Base-by-base conservation (phyloP, 768 basidiomycete genomes). In the Rhodocollybia butyracea region DNA sequence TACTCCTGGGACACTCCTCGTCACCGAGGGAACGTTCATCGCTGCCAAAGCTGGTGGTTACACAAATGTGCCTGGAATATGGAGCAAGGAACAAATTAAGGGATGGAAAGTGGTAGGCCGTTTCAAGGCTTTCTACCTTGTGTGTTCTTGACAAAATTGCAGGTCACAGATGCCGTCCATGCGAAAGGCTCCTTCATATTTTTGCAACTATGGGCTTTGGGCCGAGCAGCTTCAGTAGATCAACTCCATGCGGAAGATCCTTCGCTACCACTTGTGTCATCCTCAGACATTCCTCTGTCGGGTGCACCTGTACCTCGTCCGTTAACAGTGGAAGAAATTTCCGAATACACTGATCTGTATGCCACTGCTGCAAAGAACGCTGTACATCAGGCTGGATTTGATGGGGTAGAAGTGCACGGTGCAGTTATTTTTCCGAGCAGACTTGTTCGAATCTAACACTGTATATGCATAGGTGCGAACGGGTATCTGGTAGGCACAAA, bases 1-100 rank as follows among this genome's bases (percentile, higher is more conserved):
- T 22, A 61, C 63, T 0, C 76, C 76, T 1, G 83, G 82, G 1
- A 81, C 76, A 0, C 64, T 86, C 21, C 64, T 83, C 24, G 73
- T 88, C 51, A 65, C 78, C 2, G 84, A 88, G 65, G 84, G 70
- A 0, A 81, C 78, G 2, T 61, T 74, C 40, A 75, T 85, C 47
- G 69, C 74, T 0, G 63, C 66, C 8, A 61, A 73, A 15, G 80
- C 81, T 2, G 78, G 75, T 11, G 82, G 80, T 7, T 67, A 64
- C 32, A 36, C 51, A 1, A 65, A 78, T 54, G 72, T 76, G 1
- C 86, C 85, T 2, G 85, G 86, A 2, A 76, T 86, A 50, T 86
- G 76, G 70, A 78, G 59, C n/a, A 69, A 76, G 1, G 80, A 76
- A 34, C 85, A 88, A 56, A 70, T 80, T 39, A 63, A 59, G 0